Evolutionary conservation across 2,329 filamentous ascomycete species (phyloP).

Genomic region (Ustulina deusta): DNA sequence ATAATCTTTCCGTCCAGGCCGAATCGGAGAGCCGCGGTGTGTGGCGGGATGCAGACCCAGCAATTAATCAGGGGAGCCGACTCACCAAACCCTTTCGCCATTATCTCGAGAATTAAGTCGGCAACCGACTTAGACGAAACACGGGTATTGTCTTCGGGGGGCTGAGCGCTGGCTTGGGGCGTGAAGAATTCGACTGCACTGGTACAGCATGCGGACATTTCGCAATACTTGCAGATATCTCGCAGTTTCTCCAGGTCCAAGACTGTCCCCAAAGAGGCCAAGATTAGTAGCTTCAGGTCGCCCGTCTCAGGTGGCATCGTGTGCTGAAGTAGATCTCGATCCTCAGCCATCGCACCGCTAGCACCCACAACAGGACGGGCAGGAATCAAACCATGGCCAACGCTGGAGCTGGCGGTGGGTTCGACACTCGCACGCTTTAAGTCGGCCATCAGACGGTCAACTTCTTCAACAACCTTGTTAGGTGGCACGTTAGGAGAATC

Average conservation of each 20-base stretch:
- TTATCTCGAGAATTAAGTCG: background rate
- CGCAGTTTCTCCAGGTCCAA: background rate
- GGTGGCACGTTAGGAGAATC: too few species aligned
- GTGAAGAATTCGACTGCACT: background rate
- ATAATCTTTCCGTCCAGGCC: background rate
- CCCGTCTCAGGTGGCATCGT: background rate
- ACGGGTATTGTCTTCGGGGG: background rate
- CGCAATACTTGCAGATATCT: background rate
- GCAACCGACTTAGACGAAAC: background rate
- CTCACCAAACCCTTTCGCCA: background rate
- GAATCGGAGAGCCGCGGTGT: slow-evolving; percentile 8
- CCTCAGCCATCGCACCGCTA: too few species aligned
- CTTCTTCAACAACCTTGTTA: too few species aligned
- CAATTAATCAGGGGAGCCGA: background rate
- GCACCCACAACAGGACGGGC: too few species aligned
- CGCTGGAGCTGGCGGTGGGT: too few species aligned
- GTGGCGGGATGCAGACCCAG: background rate
- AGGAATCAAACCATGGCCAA: too few species aligned
- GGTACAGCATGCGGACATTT: background rate
- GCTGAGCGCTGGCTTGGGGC: background rate
- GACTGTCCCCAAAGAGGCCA: background rate
- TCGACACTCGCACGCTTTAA: too few species aligned
- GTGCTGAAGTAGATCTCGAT: background rate
- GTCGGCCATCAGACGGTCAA: too few species aligned
- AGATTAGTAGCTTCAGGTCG: background rate